Conservation (phyloP, 192 early-diverging fungal genomes). For the Piromyces finnis region DNA sequence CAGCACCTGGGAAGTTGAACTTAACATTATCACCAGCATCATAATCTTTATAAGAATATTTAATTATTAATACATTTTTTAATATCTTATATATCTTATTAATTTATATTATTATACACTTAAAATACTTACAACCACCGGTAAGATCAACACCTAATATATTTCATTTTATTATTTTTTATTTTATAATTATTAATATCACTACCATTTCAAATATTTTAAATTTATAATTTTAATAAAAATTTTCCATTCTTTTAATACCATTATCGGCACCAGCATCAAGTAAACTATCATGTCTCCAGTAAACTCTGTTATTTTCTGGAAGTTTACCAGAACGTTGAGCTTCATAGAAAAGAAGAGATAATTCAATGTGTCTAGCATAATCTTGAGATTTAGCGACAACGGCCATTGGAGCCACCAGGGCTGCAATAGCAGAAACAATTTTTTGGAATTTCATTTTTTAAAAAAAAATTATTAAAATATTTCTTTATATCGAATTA, state of each 20-base stretch:
- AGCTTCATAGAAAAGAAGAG: not conserved
- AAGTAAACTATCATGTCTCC: not conserved
- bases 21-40: conserved; percentile 38
- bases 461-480: not conserved
- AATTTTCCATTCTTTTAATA: not conserved
- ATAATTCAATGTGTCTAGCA: not conserved
- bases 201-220: too few species aligned
- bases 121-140: not conserved
- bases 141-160: not conserved
- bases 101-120: too few species aligned
- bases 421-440: not conserved
- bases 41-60: conserved; percentile 2
- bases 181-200: too few species aligned
- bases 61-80: too few species aligned
- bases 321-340: too few species aligned
- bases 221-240: too few species aligned
- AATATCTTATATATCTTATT: too few species aligned
- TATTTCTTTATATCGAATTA: too few species aligned
- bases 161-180: not conserved
- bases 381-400: not conserved
- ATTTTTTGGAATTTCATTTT: not conserved
- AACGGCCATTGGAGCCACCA: not conserved
- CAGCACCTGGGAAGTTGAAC: conserved; percentile 32
- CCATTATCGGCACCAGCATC: not conserved
- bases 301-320: not conserved